These are phyloP conservation scores for Smittium culicis DNA, from an alignment of 371 early-diverging fungal genomes.

Conservation along the genomic window DNA sequence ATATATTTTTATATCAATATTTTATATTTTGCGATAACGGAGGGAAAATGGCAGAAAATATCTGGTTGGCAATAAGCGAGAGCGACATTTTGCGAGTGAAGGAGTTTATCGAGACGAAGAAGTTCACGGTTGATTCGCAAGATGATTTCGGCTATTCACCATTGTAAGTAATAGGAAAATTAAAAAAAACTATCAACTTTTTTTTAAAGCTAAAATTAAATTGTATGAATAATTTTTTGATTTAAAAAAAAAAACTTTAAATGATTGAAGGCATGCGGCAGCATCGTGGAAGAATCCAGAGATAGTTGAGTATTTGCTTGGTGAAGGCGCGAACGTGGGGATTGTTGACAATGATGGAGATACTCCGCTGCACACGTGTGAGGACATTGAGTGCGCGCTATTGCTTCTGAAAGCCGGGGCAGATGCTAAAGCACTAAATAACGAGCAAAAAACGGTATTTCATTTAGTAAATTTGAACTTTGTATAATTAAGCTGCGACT, in stretches of 20 bases:
- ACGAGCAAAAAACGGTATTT: too few relatives aligned
- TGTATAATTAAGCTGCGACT: too few relatives aligned
- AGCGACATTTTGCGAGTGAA: conserved; percentile 28
- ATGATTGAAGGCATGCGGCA: conserved; percentile 27
- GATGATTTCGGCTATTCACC: conserved; percentile 38
- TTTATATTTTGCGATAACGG: too few relatives aligned
- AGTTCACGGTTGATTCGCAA: conserved; percentile 28
- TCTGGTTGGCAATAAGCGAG: conserved; percentile 31
- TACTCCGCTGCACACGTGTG: conserved; percentile 72
- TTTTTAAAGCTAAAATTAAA: not conserved
- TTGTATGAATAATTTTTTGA: not conserved
- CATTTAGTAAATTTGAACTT: too few relatives aligned
- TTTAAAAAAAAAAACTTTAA: not conserved
- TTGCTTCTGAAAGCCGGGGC: conserved; percentile 58
- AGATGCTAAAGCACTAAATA: conserved; percentile 43
- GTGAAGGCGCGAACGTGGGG: conserved; percentile 46
- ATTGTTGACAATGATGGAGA: conserved; percentile 67
- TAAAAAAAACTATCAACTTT: not conserved
- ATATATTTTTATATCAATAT: too few relatives aligned
- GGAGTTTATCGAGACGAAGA: conserved; percentile 38
- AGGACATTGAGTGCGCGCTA: conserved; percentile 54
- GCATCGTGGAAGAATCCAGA: conserved; percentile 52
- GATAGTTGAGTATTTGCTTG: conserved; percentile 48
- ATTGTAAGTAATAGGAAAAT: conserved; percentile 10
- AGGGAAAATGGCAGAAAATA: conserved; percentile 15